phyloP scores from a whole-genome alignment of 2,329 filamentous ascomycete species.

The Achaetomium macrosporum region DNA sequence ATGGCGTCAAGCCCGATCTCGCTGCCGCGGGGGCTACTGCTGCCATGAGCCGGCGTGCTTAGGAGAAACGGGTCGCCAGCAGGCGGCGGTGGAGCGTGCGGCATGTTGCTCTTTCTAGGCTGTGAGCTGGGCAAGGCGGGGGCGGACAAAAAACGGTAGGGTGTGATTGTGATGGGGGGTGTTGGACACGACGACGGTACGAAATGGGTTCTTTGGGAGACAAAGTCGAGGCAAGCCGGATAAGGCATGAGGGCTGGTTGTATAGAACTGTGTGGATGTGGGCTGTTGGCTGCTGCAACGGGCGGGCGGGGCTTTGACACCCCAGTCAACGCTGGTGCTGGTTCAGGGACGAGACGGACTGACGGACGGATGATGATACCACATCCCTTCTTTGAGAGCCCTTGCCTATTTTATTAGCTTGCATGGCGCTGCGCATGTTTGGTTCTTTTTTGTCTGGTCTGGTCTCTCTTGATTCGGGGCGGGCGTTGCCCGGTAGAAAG shows the following conservation, averaged over 20 bases:
- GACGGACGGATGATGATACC: slow-evolving; percentile 20
- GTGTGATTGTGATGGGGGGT: background rate
- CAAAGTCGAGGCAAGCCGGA: no score
- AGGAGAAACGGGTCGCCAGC: slow-evolving; percentile 9
- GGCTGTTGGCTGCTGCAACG: no score
- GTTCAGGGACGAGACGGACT: no score
- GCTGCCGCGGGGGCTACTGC: slow-evolving; percentile 54
- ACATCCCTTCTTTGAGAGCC: slow-evolving; percentile 12
- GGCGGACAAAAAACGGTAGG: background rate
- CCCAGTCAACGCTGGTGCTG: no score
- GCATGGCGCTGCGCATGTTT: slow-evolving; percentile 7
- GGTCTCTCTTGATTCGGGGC: no score
- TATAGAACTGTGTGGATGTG: no score
- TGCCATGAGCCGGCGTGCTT: slow-evolving; percentile 52
- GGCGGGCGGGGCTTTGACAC: no score
- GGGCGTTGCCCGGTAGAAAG: background rate
- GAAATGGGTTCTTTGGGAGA: no score
- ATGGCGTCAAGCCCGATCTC: slow-evolving; percentile 44
- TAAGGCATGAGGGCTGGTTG: no score
- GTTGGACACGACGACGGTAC: no score
- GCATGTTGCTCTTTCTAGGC: no score
- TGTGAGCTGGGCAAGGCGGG: background rate
- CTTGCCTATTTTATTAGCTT: background rate
- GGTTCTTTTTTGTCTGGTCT: background rate
- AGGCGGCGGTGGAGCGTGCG: background rate